Evolutionary conservation across 1,284 basidiomycete genomes (phyloP).

Genomic region (Ceratobasidium papillatum): DNA sequence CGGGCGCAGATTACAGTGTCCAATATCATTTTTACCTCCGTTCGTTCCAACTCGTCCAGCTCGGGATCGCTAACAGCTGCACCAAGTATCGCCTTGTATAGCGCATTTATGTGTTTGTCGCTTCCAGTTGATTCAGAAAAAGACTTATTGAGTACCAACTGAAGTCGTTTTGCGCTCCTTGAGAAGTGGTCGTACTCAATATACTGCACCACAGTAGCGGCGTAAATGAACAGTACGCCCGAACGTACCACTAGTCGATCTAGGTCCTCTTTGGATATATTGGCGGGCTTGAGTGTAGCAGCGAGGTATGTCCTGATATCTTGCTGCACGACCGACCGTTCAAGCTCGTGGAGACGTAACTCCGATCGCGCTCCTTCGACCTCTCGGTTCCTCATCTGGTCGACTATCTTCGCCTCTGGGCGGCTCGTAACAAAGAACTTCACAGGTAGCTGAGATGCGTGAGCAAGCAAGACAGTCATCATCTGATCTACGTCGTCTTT

Average conservation of each 20-base stretch:
- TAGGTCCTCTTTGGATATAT: neutral
- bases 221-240: slow-evolving; percentile 8
- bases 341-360: slow-evolving; percentile 1
- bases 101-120: neutral
- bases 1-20: neutral
- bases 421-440: slow-evolving; percentile 6
- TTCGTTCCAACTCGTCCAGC: neutral
- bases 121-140: neutral
- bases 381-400: neutral
- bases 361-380: neutral
- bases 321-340: neutral
- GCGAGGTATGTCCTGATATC: neutral
- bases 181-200: neutral
- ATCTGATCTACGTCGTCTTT: neutral
- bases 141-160: neutral
- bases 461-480: neutral
- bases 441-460: neutral
- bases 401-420: neutral
- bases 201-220: slow-evolving; percentile 8
- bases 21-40: neutral
- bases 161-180: neutral
- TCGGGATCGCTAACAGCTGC: neutral
- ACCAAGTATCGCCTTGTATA: neutral
- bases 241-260: neutral
- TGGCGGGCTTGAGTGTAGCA: neutral